Percentiles rank a stretch among this genome's conserved stretches.
phyloP scores from a whole-genome alignment of 2,329 filamentous ascomycete genomes.

The Periconia macrospinosa region DNA sequence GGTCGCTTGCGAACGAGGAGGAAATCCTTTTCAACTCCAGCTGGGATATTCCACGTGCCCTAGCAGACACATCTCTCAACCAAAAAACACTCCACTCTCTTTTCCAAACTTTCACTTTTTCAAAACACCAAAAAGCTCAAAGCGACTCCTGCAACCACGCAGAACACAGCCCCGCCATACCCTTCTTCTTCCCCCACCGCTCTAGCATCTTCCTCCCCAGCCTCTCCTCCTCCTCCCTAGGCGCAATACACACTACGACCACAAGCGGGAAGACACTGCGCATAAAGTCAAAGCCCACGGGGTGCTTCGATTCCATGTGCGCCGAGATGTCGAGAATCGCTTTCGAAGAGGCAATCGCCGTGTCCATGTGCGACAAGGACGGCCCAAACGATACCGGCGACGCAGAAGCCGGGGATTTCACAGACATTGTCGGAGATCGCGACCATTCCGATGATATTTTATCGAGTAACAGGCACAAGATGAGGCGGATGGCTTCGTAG shows the following conservation, averaged over 20 bases:
- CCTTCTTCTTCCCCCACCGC: constrained; percentile 25
- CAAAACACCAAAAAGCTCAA: neutral
- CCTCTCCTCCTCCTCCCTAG: constrained; percentile 13
- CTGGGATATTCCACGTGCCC: no score
- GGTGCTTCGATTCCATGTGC: constrained; percentile 22
- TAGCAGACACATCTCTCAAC: no score
- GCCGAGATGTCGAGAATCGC: constrained; percentile 15
- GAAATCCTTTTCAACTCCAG: no score
- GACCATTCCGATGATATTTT: constrained; percentile 16
- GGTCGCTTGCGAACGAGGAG: no score
- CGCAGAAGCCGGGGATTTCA: neutral
- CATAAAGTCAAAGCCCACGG: constrained; percentile 30
- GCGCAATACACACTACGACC: constrained; percentile 22
- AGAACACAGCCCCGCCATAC: constrained; percentile 14
- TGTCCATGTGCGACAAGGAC: neutral
- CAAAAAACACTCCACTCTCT: no score
- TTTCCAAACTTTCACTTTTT: no score
- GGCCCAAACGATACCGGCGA: neutral
- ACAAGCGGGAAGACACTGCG: constrained; percentile 28
- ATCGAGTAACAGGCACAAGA: constrained; percentile 19
- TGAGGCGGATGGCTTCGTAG: constrained; percentile 21
- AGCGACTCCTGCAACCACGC: constrained; percentile 11
- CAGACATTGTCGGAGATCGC: neutral
- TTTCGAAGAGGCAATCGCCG: constrained; percentile 3
- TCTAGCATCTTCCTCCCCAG: constrained; percentile 23